These are phyloP conservation scores for Thecaphora thlaspeos DNA, from an alignment of 1,284 basidiomycete species.

Conservation along the genomic window DNA sequence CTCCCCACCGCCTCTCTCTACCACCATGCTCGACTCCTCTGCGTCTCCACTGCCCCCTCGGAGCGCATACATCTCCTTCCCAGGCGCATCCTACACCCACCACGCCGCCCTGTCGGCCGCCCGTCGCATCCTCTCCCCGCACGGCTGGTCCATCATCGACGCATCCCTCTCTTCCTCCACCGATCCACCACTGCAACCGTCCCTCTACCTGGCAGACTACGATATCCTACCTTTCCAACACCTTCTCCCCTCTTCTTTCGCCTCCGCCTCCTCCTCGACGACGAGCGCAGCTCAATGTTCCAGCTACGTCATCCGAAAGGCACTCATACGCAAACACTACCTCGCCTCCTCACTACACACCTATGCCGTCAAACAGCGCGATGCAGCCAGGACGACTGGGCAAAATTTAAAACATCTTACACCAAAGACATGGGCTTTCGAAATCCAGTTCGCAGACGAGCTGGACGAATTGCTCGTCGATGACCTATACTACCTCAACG, in stretches of 20 bases:
- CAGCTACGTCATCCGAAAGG: conserved; percentile 85
- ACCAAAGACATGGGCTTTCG: conserved; percentile 82
- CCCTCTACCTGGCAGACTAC: conserved; percentile 52
- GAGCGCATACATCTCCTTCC: conserved; percentile 42
- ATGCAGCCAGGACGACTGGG: conserved; percentile 3
- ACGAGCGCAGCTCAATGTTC: conserved; percentile 67
- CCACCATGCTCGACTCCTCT: too few species aligned
- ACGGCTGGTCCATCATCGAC: conserved; percentile 33
- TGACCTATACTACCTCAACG: conserved; percentile 83
- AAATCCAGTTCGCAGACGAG: conserved; percentile 88
- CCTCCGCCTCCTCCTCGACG: conserved; percentile 4
- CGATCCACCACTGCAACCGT: conserved; percentile 2
- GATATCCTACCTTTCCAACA: conserved; percentile 52
- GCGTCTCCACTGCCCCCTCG: too few species aligned
- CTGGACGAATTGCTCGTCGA: conserved; percentile 90
- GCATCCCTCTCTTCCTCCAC: conserved; percentile 4
- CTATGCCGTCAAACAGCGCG: conserved; percentile 29
- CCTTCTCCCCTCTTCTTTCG: conserved; percentile 14
- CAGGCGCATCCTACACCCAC: conserved; percentile 53
- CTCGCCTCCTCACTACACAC: conserved; percentile 72
- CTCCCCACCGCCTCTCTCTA: too few species aligned
- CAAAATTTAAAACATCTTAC: conserved; percentile 46
- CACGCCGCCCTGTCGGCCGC: conserved; percentile 34
- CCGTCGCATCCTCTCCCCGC: conserved; percentile 16
- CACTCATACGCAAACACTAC: conserved; percentile 91